Conservation (phyloP, 1,284 basidiomycete species). For the Pisolithus thermaeus region DNA sequence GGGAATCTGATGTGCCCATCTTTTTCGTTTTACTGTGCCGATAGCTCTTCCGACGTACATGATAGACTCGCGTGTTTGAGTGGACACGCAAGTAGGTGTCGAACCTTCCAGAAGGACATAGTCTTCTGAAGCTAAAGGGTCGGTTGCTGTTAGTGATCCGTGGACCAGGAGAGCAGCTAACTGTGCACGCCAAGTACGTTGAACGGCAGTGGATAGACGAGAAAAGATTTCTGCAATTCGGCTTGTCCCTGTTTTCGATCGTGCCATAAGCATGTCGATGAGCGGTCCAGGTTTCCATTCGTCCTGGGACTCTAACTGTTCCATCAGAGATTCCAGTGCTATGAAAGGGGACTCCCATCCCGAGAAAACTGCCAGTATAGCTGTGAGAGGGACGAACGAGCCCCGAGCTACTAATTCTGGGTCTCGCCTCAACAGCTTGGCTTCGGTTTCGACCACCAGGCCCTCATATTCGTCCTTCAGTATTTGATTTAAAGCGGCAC, state of each 20-base stretch:
- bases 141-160: slow-evolving; percentile 55
- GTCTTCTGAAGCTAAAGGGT: slow-evolving; percentile 52
- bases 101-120: slow-evolving; percentile 55
- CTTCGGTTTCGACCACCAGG: slow-evolving; percentile 76
- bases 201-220: slow-evolving; percentile 64
- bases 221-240: slow-evolving; percentile 66
- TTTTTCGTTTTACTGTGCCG: slow-evolving; percentile 75
- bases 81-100: slow-evolving; percentile 69
- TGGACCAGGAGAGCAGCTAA: slow-evolving; percentile 75
- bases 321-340: slow-evolving; percentile 58
- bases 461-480: slow-evolving; percentile 74
- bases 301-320: slow-evolving; percentile 49
- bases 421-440: slow-evolving; percentile 69
- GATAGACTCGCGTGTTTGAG: slow-evolving; percentile 73
- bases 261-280: slow-evolving; percentile 67
- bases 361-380: slow-evolving; percentile 73
- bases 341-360: slow-evolving; percentile 80
- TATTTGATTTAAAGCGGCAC: slow-evolving; percentile 64
- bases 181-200: slow-evolving; percentile 74
- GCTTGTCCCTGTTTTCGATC: slow-evolving; percentile 71
- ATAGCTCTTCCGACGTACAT: slow-evolving; percentile 84
- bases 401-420: slow-evolving; percentile 64
- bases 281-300: slow-evolving; percentile 69
- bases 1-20: slow-evolving; percentile 73
- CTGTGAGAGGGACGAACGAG: slow-evolving; percentile 78